Evolutionary conservation across 1,284 basidiomycete species (phyloP).

Genomic region (Microstroma glucosiphilum): DNA sequence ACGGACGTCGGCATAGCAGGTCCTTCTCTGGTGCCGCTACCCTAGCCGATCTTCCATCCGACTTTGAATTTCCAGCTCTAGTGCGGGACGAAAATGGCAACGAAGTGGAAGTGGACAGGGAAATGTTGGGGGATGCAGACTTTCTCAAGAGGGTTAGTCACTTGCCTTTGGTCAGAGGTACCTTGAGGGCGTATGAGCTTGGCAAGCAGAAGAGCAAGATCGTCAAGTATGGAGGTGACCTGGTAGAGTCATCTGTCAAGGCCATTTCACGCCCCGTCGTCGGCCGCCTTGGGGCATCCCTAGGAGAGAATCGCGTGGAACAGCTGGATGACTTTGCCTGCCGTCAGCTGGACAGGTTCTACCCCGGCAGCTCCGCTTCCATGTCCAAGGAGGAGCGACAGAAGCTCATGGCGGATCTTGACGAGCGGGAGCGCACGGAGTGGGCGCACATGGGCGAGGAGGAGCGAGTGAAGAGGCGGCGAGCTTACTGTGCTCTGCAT

Average conservation of each 20-base stretch:
- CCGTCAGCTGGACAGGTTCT: constrained; percentile 66
- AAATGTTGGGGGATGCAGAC: constrained; percentile 39
- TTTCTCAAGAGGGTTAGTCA: constrained; percentile 37
- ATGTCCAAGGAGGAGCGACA: constrained; percentile 34
- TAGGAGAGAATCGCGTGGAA: constrained; percentile 57
- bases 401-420: constrained; percentile 28
- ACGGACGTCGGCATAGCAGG: not conserved
- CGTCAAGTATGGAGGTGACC: constrained; percentile 80
- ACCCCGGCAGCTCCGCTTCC: constrained; percentile 22
- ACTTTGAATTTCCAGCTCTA: constrained; percentile 38
- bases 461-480: constrained; percentile 32
- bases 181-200: constrained; percentile 67
- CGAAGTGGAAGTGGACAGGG: constrained; percentile 31
- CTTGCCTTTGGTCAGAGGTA: constrained; percentile 62
- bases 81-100: constrained; percentile 40
- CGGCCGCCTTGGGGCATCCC: constrained; percentile 58
- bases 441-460: constrained; percentile 35
- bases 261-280: constrained; percentile 78
- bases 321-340: constrained; percentile 83
- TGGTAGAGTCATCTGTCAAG: constrained; percentile 78
- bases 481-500: constrained; percentile 30
- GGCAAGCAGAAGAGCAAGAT: constrained; percentile 70
- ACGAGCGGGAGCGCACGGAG: constrained; percentile 30
- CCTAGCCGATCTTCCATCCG: constrained; percentile 33
- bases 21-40: constrained; percentile 13